Conservation (phyloP, 257 asterid species). For the Jacaranda mimosifolia region DNA sequence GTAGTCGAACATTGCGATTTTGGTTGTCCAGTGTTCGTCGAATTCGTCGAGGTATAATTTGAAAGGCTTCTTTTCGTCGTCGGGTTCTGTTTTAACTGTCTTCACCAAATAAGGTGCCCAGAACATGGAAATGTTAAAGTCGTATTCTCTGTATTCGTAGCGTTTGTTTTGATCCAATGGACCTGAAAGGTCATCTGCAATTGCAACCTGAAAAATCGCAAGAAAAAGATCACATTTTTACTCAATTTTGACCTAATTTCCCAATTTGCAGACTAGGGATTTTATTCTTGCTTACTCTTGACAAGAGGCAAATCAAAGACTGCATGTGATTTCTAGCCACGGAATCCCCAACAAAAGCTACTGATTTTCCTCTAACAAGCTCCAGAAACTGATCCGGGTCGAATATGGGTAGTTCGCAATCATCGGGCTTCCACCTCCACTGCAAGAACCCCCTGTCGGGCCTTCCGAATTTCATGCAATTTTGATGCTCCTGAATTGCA, state of each 20-base stretch:
- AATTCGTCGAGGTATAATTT: conserved; percentile 75
- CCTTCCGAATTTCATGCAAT: conserved; percentile 68
- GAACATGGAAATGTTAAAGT: conserved; percentile 82
- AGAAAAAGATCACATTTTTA: neutral
- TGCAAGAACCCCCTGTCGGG: conserved; percentile 61
- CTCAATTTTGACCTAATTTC: neutral
- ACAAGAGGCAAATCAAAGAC: conserved; percentile 67
- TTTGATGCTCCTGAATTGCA: conserved; percentile 69
- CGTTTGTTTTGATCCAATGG: conserved; percentile 65
- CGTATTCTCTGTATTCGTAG: conserved; percentile 62
- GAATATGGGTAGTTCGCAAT: conserved; percentile 54
- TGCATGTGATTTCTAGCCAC: conserved; percentile 80
- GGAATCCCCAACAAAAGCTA: conserved; percentile 76
- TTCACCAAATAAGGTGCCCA: conserved; percentile 83
- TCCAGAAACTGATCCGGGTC: conserved; percentile 51
- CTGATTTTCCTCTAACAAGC: conserved; percentile 57
- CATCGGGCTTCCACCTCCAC: conserved; percentile 79
- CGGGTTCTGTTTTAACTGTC: conserved; percentile 48
- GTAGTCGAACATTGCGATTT: conserved; percentile 59
- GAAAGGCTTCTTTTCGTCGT: conserved; percentile 68
- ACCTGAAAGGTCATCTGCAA: conserved; percentile 61
- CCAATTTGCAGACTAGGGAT: neutral
- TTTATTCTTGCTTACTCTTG: conserved; percentile 44
- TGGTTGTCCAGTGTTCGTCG: conserved; percentile 63
- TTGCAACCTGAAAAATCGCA: conserved; percentile 53